Evolutionary conservation across 1,139 yeast species (phyloP).

Genomic region (Taphrina pruni): DNA sequence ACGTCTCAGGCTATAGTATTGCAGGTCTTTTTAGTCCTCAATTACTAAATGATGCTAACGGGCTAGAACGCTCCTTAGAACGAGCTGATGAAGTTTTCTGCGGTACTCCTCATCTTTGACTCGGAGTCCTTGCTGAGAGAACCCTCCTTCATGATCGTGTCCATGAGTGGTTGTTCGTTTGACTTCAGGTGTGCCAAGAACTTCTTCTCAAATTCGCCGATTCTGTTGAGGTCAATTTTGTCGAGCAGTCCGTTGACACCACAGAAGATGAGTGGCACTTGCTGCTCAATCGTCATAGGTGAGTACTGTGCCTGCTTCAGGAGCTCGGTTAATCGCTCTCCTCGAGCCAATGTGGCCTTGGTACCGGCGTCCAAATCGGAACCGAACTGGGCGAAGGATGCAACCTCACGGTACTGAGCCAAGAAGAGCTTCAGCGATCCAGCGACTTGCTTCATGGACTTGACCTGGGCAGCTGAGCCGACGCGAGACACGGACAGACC

Average conservation of each 20-base stretch:
- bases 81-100: conserved; percentile 74
- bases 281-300: conserved; percentile 98
- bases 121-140: conserved; percentile 86
- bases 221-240: conserved; percentile 78
- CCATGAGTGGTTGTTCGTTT: conserved; percentile 81
- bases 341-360: conserved; percentile 98
- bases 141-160: conserved; percentile 86
- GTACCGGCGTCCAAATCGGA: conserved; percentile 99
- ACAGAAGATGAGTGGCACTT: conserved; percentile 97
- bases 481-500: conserved; percentile 99
- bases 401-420: conserved; percentile 99
- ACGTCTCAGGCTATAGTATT: neutral
- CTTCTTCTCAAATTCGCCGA: conserved; percentile 89
- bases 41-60: conserved; percentile 1
- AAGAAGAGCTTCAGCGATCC: conserved; percentile 99
- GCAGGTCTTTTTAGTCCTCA: neutral
- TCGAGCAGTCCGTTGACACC: conserved; percentile 99
- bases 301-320: conserved; percentile 97
- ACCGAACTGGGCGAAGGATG: conserved; percentile 99
- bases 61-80: conserved; percentile 24
- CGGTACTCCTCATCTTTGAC: conserved; percentile 84
- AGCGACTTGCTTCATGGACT: conserved; percentile 99
- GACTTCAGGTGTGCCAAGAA: conserved; percentile 91
- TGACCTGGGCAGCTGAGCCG: conserved; percentile 99
- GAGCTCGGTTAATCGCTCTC: conserved; percentile 99